phyloP scores from a whole-genome alignment of 176 grass and related monocot genomes.

The Hordeum marinum region DNA sequence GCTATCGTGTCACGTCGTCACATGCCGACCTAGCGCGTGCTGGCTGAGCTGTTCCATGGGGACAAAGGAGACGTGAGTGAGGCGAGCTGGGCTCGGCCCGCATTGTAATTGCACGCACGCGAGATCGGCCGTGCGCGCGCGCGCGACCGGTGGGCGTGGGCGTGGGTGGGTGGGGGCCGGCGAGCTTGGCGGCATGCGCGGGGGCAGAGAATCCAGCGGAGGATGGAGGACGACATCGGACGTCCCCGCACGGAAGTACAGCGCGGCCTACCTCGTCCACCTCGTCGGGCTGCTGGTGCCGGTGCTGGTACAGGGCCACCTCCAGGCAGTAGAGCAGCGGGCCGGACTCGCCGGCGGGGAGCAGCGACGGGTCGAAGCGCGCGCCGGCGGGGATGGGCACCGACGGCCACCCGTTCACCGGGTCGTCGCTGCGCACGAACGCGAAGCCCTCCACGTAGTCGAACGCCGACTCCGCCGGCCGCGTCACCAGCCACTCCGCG shows the following conservation, averaged over 20 bases:
- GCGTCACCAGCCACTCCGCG: slow-evolving; percentile 75
- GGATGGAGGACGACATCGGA: slow-evolving; percentile 35
- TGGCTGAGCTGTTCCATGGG: not conserved
- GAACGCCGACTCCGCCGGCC: slow-evolving; percentile 23
- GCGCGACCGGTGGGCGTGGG: not conserved
- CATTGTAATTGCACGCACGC: slow-evolving; percentile 8
- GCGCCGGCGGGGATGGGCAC: slow-evolving; percentile 54
- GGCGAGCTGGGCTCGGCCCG: not conserved
- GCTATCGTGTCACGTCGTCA: not conserved
- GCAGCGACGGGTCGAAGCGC: slow-evolving; percentile 41
- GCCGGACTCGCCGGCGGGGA: slow-evolving; percentile 42
- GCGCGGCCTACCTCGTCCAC: slow-evolving; percentile 55
- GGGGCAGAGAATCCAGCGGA: slow-evolving; percentile 54
- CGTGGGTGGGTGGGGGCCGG: not conserved
- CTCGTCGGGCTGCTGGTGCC: slow-evolving; percentile 1
- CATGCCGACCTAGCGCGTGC: not conserved
- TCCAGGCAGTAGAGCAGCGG: slow-evolving; percentile 93
- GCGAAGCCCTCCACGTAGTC: slow-evolving; percentile 95
- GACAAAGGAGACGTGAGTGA: not conserved
- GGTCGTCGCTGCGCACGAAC: slow-evolving; percentile 65
- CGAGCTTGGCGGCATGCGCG: not conserved
- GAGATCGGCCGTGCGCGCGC: not conserved
- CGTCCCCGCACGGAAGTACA: slow-evolving; percentile 32
- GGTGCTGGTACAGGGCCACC: slow-evolving; percentile 69
- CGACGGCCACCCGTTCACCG: slow-evolving; percentile 71